Evolutionary conservation across 2,329 filamentous ascomycete genomes (phyloP), one percentile per base, ranked within the genome.

Genomic region (Alternaria sp.): DNA sequence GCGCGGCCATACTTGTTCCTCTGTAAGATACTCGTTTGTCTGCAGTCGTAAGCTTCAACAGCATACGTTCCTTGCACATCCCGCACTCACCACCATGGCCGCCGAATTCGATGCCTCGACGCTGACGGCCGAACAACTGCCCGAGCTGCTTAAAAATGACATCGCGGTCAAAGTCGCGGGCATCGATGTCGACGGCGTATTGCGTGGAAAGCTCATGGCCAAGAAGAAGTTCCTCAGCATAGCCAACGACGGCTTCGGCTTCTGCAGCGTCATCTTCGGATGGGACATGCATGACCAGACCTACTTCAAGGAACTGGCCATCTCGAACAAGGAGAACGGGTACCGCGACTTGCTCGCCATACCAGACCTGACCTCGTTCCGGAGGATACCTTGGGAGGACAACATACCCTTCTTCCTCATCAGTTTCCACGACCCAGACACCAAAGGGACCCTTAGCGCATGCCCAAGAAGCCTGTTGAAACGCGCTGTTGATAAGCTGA

Each of bases 201-300:
- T 97, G 57, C 92, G 93, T 57, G 93, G 93, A 70, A 97, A 97
- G 82, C 86, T 97, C 63, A 89, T 97, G 80, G 92, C 92, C 71
- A 97, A 97, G 85, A 91, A 90, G 77, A 97, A 97, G 82, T 97
- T 97, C 79, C 83, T 97, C 38, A 92, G 91, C 30, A 87, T 97
- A 54, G 90, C 90, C n/a, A 80, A 87, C 43, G 86, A 88, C 45
- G 94, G 93, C 53, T 97, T 97, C 71, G 94, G 93, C 55, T 97
- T 97, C 84, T 97, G 94, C 83, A 95, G 92, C 20, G 93, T 97
- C 68, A 89, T 97, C 67, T 97, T 97, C 73, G 93, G 94, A 77
- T 97, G 94, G 94, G 93, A 97, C 80, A 97, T 97, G 92, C 93
- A 97, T 80, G 94, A 97, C 75, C 85, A 89, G 82, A 96, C 92